phyloP scores from a whole-genome alignment of 208 protist species.

The Trypanosoma lewisi region DNA sequence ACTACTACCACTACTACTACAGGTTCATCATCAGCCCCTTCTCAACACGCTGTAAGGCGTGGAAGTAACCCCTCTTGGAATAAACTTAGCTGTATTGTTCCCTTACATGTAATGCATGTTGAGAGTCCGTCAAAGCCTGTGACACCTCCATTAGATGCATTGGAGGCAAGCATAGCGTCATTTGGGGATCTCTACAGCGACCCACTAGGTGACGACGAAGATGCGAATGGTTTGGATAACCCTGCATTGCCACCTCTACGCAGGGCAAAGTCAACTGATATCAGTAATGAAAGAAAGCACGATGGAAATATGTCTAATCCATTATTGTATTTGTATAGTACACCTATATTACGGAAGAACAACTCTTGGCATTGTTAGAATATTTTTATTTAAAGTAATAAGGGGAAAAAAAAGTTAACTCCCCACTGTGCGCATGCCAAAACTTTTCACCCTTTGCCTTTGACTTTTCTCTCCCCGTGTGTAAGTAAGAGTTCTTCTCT shows the following conservation, averaged over 20 bases:
- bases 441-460: conserved; percentile 7
- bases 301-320: not conserved
- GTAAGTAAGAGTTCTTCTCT: no score
- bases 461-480: conserved; percentile 6
- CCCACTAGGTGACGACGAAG: not conserved
- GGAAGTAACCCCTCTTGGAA: no score
- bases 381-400: not conserved
- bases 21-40: no score
- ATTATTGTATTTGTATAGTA: not conserved
- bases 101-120: not conserved
- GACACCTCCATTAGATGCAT: not conserved
- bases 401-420: not conserved
- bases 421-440: no score
- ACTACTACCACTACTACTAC: no score
- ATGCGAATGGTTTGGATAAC: no score
- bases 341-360: not conserved
- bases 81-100: no score
- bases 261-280: no score
- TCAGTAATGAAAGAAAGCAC: no score
- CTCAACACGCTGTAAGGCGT: no score
- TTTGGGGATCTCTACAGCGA: conserved; percentile 2
- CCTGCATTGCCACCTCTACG: no score
- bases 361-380: not conserved
- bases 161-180: not conserved
- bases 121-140: not conserved